phyloP scores from a whole-genome alignment of 805 yeast genomes.

The Ogataea trehalophila region DNA sequence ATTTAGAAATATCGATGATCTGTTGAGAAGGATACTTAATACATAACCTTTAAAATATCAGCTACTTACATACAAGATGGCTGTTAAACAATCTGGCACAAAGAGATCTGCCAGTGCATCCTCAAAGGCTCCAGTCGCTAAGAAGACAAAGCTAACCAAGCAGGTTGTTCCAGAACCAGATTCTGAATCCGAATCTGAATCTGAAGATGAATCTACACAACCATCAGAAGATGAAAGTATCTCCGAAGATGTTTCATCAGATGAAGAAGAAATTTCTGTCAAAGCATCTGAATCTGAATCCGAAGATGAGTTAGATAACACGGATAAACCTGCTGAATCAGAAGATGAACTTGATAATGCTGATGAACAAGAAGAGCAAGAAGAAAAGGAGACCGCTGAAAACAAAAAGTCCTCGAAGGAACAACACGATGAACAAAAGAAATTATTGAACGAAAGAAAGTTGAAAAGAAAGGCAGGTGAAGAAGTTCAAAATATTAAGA shows the following conservation, averaged over 20 bases:
- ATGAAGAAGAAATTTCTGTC: slow-evolving; percentile 2
- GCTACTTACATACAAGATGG: slow-evolving; percentile 7
- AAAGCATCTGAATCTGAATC: slow-evolving; percentile 7
- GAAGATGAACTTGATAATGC: slow-evolving; percentile 28
- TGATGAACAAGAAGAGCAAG: slow-evolving; percentile 23
- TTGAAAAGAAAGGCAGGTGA: slow-evolving; percentile 81
- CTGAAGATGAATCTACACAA: slow-evolving; percentile 8
- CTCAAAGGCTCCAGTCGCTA: slow-evolving; percentile 4
- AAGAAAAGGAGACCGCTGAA: slow-evolving; percentile 29
- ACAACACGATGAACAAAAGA: slow-evolving; percentile 79
- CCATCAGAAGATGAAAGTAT: slow-evolving; percentile 7
- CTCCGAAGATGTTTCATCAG: slow-evolving; percentile 4
- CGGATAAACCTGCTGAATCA: slow-evolving; percentile 25
- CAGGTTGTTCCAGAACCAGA: slow-evolving; percentile 21
- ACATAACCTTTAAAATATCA: not conserved
- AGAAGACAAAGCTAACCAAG: slow-evolving; percentile 24
- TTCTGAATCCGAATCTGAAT: slow-evolving; percentile 7
- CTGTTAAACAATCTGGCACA: slow-evolving; percentile 13
- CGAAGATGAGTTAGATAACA: slow-evolving; percentile 31
- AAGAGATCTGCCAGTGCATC: slow-evolving; percentile 14
- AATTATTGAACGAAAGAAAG: slow-evolving; percentile 75
- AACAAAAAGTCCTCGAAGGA: slow-evolving; percentile 51
- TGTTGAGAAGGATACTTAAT: not conserved
- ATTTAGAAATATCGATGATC: no score
- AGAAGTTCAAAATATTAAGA: slow-evolving; percentile 79